phyloP scores from a whole-genome alignment of 139 green algal genomes.

The Volvox africanus region DNA sequence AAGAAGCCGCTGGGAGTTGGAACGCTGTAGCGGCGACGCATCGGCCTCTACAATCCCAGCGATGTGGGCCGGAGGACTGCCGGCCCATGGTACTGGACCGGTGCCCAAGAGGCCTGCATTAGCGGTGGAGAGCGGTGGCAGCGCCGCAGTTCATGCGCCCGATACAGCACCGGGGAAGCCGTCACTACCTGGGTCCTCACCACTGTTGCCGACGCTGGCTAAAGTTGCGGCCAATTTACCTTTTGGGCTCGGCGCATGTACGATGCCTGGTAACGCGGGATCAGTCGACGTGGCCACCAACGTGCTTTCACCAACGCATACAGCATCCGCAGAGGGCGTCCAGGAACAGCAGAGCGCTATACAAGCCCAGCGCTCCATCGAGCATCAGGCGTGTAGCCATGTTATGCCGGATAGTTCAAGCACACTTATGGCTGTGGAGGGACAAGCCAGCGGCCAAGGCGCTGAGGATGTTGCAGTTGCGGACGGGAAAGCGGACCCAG shows the following conservation, averaged over 20 bases:
- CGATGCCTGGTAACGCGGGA: no score
- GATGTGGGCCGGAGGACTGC: not conserved
- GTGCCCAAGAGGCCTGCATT: not conserved
- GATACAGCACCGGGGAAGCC: not conserved
- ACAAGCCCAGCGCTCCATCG: no score
- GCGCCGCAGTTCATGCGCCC: not conserved
- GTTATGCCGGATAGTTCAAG: not conserved
- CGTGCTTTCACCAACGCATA: no score
- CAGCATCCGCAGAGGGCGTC: no score
- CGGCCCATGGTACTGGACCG: not conserved
- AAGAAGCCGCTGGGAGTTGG: conserved; percentile 43
- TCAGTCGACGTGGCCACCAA: no score
- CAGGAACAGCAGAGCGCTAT: no score
- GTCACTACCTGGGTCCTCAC: not conserved
- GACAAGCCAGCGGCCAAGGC: not conserved
- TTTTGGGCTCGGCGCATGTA: no score
- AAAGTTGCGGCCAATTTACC: not conserved
- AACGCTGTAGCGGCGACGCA: not conserved
- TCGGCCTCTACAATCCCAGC: not conserved
- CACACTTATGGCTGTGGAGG: not conserved
- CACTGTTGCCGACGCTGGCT: not conserved
- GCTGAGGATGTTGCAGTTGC: conserved; percentile 1
- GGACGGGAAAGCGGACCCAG: conserved; percentile 3
- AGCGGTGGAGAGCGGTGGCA: not conserved
- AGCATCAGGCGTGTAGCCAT: not conserved